phyloP scores from a whole-genome alignment of 441 rosid genomes.

The Gossypium gossypioides region DNA sequence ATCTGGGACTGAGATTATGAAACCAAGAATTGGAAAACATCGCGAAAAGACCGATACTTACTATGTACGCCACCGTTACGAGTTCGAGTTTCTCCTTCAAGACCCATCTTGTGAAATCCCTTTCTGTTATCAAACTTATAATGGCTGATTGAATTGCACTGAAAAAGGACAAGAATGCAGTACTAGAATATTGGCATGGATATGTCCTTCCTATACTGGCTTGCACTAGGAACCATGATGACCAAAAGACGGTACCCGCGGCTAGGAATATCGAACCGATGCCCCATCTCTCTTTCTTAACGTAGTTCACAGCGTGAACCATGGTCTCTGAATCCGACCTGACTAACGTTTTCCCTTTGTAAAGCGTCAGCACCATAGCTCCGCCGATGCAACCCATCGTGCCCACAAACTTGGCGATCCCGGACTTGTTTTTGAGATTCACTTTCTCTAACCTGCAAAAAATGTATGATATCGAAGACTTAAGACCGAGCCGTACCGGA shows the following conservation, averaged over 20 bases:
- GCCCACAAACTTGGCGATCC: slow-evolving; percentile 42
- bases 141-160: slow-evolving; percentile 44
- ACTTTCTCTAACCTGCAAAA: slow-evolving; percentile 33
- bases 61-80: slow-evolving; percentile 32
- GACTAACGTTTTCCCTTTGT: slow-evolving; percentile 37
- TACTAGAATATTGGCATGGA: slow-evolving; percentile 56
- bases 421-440: slow-evolving; percentile 32
- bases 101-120: slow-evolving; percentile 35
- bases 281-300: slow-evolving; percentile 27
- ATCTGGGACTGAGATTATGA: neutral
- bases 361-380: slow-evolving; percentile 36
- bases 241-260: slow-evolving; percentile 32
- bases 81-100: slow-evolving; percentile 36
- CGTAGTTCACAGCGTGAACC: slow-evolving; percentile 7
- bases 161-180: slow-evolving; percentile 43
- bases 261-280: slow-evolving; percentile 35
- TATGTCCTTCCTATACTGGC: slow-evolving; percentile 33
- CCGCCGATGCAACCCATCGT: slow-evolving; percentile 42
- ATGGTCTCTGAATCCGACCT: slow-evolving; percentile 15
- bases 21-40: neutral
- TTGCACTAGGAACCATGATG: slow-evolving; percentile 54
- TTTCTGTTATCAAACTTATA: slow-evolving; percentile 34
- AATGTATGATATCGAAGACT: neutral
- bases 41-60: slow-evolving; percentile 18
- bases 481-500: neutral